A percentile compares a stretch with the other conserved stretches of the same genome.
Conservation (phyloP, 2,329 filamentous ascomycete genomes). For the Trichophyton mentagrophytes region DNA sequence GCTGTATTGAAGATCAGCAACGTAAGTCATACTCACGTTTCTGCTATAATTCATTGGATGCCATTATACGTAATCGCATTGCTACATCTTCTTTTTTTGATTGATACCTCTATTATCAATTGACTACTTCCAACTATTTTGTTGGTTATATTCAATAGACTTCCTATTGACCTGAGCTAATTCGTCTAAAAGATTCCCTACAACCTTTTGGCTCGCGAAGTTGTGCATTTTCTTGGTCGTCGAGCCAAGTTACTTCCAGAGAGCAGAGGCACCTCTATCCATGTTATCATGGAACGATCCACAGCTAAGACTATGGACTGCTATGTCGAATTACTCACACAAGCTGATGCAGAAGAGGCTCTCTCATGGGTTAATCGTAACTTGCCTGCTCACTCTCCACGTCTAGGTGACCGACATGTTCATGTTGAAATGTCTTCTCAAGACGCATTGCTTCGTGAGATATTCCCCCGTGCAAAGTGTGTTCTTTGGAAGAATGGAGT, state of each 20-base stretch:
- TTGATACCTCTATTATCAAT: no score
- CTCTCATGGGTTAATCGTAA: constrained; percentile 27
- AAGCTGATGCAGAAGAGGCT: constrained; percentile 27
- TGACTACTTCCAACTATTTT: not conserved
- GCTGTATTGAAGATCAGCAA: constrained; percentile 28
- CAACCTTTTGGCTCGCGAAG: constrained; percentile 37
- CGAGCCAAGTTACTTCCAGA: constrained; percentile 28
- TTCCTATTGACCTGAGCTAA: not conserved
- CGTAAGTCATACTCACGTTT: constrained; percentile 17
- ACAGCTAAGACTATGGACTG: constrained; percentile 46
- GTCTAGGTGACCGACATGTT: constrained; percentile 38
- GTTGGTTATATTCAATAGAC: not conserved
- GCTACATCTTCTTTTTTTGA: not conserved
- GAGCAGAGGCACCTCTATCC: constrained; percentile 34
- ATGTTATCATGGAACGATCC: constrained; percentile 46
- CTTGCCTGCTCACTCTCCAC: constrained; percentile 27
- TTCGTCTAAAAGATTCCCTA: constrained; percentile 35
- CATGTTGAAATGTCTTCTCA: constrained; percentile 36
- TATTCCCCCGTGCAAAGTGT: constrained; percentile 42
- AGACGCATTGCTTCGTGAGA: constrained; percentile 36
- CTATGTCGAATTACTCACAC: constrained; percentile 36
- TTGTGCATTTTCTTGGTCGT: constrained; percentile 36
- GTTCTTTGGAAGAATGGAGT: constrained; percentile 32
- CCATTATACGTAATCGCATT: not conserved
- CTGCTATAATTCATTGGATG: not conserved